Evolutionary conservation across 2,329 filamentous ascomycete genomes (phyloP).

Genomic region (Cadophora malorum): DNA sequence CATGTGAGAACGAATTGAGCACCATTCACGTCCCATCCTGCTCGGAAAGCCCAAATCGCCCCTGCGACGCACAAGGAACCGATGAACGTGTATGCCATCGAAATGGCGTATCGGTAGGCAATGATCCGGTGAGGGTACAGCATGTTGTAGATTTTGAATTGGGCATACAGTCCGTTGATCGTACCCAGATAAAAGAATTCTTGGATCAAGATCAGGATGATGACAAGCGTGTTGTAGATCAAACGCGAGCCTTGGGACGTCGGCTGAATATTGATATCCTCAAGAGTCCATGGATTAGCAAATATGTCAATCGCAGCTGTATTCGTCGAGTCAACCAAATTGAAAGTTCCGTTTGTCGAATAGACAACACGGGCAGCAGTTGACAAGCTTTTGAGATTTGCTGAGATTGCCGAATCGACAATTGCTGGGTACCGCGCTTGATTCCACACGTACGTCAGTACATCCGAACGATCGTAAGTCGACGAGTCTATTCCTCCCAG

Average conservation of each 20-base stretch:
- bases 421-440: slow-evolving; percentile 47
- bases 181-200: slow-evolving; percentile 43
- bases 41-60: slow-evolving; percentile 53
- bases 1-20: slow-evolving; percentile 68
- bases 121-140: slow-evolving; percentile 41
- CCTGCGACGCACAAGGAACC: slow-evolving; percentile 49
- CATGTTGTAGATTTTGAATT: slow-evolving; percentile 37
- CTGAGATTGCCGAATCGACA: slow-evolving; percentile 41
- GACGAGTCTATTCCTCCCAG: slow-evolving; percentile 38
- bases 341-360: slow-evolving; percentile 32
- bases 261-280: slow-evolving; percentile 43
- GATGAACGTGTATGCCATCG: slow-evolving; percentile 46
- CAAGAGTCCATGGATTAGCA: slow-evolving; percentile 46
- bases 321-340: slow-evolving; percentile 36
- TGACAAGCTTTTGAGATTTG: slow-evolving; percentile 43
- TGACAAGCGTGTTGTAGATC: slow-evolving; percentile 50
- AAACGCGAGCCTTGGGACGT: slow-evolving; percentile 47
- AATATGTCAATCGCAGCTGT: slow-evolving; percentile 44
- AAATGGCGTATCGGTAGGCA: slow-evolving; percentile 40
- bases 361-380: slow-evolving; percentile 42
- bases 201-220: slow-evolving; percentile 48
- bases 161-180: slow-evolving; percentile 42
- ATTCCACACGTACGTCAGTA: slow-evolving; percentile 48
- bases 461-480: slow-evolving; percentile 45
- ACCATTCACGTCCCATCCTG: slow-evolving; percentile 49